phyloP scores from a whole-genome alignment of 192 early-diverging fungal species.

The Backusella parvicylindrica region DNA sequence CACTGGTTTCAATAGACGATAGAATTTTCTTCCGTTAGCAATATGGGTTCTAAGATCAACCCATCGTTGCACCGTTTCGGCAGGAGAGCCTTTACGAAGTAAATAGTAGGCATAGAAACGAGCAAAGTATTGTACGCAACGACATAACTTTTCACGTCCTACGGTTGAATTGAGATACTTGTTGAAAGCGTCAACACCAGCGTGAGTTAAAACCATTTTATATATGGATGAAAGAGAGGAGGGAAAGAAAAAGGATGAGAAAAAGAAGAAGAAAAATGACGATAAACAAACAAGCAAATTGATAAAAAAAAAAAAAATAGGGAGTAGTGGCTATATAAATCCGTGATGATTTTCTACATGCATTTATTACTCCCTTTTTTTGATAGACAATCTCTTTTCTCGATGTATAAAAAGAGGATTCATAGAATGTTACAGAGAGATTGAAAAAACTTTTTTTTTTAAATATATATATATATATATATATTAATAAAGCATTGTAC shows the following conservation, averaged over 20 bases:
- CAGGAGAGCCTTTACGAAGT: slow-evolving; percentile 45
- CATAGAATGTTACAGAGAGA: not conserved
- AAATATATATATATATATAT: too few relatives aligned
- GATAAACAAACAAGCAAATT: not conserved
- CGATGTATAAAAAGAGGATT: not conserved
- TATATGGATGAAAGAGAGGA: not conserved
- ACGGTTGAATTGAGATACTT: slow-evolving; percentile 56
- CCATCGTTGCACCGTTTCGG: slow-evolving; percentile 57
- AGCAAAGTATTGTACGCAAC: slow-evolving; percentile 83
- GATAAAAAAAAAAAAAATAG: not conserved
- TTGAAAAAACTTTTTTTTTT: not conserved
- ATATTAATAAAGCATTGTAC: not conserved
- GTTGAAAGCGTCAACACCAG: slow-evolving; percentile 18
- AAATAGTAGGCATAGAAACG: slow-evolving; percentile 75
- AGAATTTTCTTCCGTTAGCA: slow-evolving; percentile 63
- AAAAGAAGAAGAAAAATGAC: not conserved
- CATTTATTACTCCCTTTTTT: not conserved
- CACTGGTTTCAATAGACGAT: slow-evolving; percentile 67
- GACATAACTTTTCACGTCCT: slow-evolving; percentile 76
- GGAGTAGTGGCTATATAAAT: not conserved
- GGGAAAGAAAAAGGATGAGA: not conserved
- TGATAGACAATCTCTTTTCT: not conserved
- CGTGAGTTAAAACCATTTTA: slow-evolving; percentile 15
- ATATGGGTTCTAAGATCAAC: slow-evolving; percentile 57
- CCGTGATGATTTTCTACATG: not conserved